Conservation (phyloP, 257 asterid species). For the Capsicum rhomboideum region DNA sequence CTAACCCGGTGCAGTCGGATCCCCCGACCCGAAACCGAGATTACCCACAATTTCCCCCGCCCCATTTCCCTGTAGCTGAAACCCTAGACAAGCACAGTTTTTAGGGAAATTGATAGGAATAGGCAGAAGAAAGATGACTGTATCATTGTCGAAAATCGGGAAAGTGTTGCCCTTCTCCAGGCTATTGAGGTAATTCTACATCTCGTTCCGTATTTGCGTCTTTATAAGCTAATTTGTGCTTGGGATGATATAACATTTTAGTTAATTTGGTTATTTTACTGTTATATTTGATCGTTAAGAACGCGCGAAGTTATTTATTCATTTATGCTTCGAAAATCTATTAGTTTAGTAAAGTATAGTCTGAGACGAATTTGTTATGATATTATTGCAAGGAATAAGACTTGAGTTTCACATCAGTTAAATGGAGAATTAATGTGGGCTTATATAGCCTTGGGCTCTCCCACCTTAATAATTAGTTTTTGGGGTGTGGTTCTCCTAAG, state of each 20-base stretch:
- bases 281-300: background rate
- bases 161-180: constrained; percentile 25
- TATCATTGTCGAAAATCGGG: constrained; percentile 12
- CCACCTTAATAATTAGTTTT: too few species aligned
- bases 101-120: background rate
- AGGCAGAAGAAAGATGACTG: constrained; percentile 1
- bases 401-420: too few species aligned
- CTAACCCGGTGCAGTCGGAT: background rate
- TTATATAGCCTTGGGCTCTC: too few species aligned
- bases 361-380: too few species aligned
- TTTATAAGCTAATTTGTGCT: background rate
- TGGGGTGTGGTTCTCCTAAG: too few species aligned
- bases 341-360: background rate
- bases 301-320: background rate
- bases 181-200: constrained; percentile 13
- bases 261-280: background rate
- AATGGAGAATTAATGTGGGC: too few species aligned
- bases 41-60: background rate
- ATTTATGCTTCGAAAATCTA: background rate
- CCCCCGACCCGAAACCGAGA: background rate
- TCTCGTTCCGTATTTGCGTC: background rate
- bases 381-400: too few species aligned
- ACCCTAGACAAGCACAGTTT: background rate
- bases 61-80: background rate
- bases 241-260: background rate